phyloP scores from a whole-genome alignment of 1,284 basidiomycete species.

The Papiliotrema terrestris region DNA sequence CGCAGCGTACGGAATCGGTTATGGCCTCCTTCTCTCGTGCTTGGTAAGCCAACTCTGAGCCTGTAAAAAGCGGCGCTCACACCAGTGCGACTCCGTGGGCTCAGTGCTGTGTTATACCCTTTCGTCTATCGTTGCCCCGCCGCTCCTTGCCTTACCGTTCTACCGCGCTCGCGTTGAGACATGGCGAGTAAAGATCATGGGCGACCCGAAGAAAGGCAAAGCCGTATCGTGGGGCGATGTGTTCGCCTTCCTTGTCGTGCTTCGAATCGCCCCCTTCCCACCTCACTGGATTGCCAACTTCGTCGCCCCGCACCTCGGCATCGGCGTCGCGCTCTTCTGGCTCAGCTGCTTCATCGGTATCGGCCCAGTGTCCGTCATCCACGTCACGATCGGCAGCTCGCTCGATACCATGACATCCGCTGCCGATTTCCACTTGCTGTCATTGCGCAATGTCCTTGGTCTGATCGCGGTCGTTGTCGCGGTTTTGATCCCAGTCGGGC shows the following conservation, averaged over 20 bases:
- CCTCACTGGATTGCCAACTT: constrained; percentile 97
- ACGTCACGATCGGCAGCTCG: constrained; percentile 89
- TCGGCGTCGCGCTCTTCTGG: constrained; percentile 83
- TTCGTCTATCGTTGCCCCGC: constrained; percentile 82
- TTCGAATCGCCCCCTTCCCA: constrained; percentile 79
- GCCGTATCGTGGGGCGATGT: constrained; percentile 43
- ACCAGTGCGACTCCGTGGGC: constrained; percentile 76
- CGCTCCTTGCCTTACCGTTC: constrained; percentile 75
- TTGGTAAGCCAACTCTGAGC: constrained; percentile 47
- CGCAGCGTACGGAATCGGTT: constrained; percentile 89
- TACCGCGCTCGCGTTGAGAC: constrained; percentile 55
- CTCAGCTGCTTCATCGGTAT: constrained; percentile 80
- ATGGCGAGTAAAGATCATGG: constrained; percentile 50
- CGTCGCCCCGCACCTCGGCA: constrained; percentile 88
- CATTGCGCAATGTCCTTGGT: constrained; percentile 78
- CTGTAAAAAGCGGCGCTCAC: constrained; percentile 1
- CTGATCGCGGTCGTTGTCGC: constrained; percentile 80
- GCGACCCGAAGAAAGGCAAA: constrained; percentile 43
- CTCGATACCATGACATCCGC: constrained; percentile 92
- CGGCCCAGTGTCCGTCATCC: constrained; percentile 86
- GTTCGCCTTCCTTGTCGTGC: constrained; percentile 76
- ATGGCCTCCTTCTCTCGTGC: constrained; percentile 86
- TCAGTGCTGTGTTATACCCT: constrained; percentile 91
- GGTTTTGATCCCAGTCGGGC: constrained; percentile 83
- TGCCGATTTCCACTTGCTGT: constrained; percentile 87